phyloP scores from a whole-genome alignment of 1,139 yeast species.

The Barnettozyma hawaiiensis region DNA sequence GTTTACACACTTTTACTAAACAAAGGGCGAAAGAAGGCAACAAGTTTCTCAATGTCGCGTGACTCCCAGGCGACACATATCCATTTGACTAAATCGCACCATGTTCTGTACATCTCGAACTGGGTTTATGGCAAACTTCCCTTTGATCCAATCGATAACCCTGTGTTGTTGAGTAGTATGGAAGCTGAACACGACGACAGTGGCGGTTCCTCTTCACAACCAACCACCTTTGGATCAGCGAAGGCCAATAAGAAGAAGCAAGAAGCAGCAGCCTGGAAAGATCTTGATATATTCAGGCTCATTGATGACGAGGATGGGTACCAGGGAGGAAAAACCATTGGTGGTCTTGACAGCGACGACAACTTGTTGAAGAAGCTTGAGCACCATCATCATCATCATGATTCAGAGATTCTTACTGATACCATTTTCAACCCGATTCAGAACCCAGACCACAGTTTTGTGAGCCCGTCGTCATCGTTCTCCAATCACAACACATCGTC shows the following conservation, averaged over 20 bases:
- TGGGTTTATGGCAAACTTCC: conserved; percentile 35
- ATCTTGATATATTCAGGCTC: conserved; percentile 30
- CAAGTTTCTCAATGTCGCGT: conserved; percentile 5
- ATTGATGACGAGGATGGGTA: conserved; percentile 17
- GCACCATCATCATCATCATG: no score
- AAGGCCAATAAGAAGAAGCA: conserved; percentile 26
- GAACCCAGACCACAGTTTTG: conserved; percentile 14
- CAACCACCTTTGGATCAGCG: conserved; percentile 25
- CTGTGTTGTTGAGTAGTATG: conserved; percentile 12
- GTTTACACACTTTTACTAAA: no score
- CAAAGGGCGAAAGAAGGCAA: no score
- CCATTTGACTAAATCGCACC: conserved; percentile 32
- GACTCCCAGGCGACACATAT: conserved; percentile 29
- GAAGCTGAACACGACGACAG: conserved; percentile 24
- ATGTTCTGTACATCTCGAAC: conserved; percentile 31
- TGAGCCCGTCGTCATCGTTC: conserved; percentile 13
- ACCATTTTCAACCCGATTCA: conserved; percentile 2
- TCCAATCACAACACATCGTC: conserved; percentile 7
- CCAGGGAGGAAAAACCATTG: neutral
- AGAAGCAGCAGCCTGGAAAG: conserved; percentile 30
- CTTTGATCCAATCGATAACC: conserved; percentile 34
- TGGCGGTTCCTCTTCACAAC: conserved; percentile 11
- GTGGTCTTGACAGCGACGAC: conserved; percentile 6
- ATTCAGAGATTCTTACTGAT: conserved; percentile 3
- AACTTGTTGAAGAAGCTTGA: conserved; percentile 14